Base-by-base conservation (phyloP, 306 rosid species). In the Hippophae tibetana region DNA sequence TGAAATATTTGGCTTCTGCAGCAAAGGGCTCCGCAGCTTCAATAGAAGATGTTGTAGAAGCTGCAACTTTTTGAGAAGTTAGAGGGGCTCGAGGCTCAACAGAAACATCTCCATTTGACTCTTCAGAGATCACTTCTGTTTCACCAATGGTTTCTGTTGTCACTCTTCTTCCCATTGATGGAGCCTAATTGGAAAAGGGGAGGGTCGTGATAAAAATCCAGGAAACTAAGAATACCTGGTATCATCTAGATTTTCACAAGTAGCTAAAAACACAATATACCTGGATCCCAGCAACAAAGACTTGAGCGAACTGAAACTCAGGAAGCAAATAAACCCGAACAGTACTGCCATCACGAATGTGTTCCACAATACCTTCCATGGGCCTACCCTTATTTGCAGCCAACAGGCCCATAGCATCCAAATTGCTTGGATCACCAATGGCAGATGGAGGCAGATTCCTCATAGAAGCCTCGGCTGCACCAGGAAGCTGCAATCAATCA, bases 291-390 rank as follows among this genome's bases (percentile, higher is more conserved):
- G 94, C 97, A 69, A 90, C 68, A 7, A 86, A 86, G 53, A 90
- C 97, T 74, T 90, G 94, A 67, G 86, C 97, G 67, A 90, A 90
- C 73, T 90, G 97, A 82, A 90, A 90, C 43, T 86, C 94, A 0
- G 94, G 94, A 69, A 90, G 97, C 77, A 90, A 66, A 72, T 86
- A 86, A 47, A 82, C 84, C 27, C 97, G 83, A 23, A 90, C 56
- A 31, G 95, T 86, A 65, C 97, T 90, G 52, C 90, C 97, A 79
- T 86, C 97, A 12, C 95, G 97, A 79, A 86, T 82, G 76, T 90
- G 97, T 84, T 90, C 97, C 27, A 86, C 97, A 73, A 86, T 69
- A 55, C 77, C 90, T 75, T 86, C 76, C 97, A 93, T 80, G 53
- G 95, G 85, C 57, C 67, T 75, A 42, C 97, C 97, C 65, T 86